Evolutionary conservation across 768 basidiomycete species (phyloP).

Genomic region (Leucogyrophana mollusca): DNA sequence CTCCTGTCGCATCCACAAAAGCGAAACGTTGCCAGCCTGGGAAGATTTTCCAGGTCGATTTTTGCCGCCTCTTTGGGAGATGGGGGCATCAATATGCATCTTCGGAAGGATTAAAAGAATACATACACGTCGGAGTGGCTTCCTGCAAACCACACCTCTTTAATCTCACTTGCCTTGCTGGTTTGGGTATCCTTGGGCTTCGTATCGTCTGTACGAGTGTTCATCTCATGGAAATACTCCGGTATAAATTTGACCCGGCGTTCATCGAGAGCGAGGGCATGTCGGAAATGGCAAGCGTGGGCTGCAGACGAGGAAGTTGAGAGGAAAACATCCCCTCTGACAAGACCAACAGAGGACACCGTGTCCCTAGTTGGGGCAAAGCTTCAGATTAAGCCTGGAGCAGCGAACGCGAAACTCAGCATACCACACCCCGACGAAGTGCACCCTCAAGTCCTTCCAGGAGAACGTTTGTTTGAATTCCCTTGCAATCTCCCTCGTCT

Average conservation of each 20-base stretch:
- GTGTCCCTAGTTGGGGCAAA: constrained; percentile 56
- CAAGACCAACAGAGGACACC: constrained; percentile 59
- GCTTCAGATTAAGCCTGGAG: not conserved
- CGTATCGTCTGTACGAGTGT: constrained; percentile 15
- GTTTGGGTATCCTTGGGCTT: constrained; percentile 26
- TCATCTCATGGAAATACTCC: constrained; percentile 32
- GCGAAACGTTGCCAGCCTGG: constrained; percentile 23
- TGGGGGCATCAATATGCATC: not conserved
- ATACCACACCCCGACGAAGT: constrained; percentile 55
- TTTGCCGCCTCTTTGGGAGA: constrained; percentile 18
- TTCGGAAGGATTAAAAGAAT: not conserved
- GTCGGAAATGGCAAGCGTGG: constrained; percentile 58
- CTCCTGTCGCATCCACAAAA: constrained; percentile 34
- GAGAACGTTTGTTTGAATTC: constrained; percentile 48
- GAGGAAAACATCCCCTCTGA: constrained; percentile 43
- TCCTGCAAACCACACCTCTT: constrained; percentile 75
- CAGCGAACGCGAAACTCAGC: constrained; percentile 7
- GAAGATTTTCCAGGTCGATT: constrained; percentile 17
- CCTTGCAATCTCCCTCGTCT: constrained; percentile 14
- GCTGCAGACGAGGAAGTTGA: constrained; percentile 59
- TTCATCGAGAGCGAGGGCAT: constrained; percentile 66
- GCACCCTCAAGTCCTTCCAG: constrained; percentile 38
- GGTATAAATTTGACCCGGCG: constrained; percentile 59
- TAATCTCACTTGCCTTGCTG: constrained; percentile 26
- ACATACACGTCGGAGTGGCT: constrained; percentile 34